Percentiles rank a stretch among this genome's conserved stretches.
Evolutionary conservation across 208 protist genomes (phyloP).

Genomic region (Naegleria gruberi): DNA sequence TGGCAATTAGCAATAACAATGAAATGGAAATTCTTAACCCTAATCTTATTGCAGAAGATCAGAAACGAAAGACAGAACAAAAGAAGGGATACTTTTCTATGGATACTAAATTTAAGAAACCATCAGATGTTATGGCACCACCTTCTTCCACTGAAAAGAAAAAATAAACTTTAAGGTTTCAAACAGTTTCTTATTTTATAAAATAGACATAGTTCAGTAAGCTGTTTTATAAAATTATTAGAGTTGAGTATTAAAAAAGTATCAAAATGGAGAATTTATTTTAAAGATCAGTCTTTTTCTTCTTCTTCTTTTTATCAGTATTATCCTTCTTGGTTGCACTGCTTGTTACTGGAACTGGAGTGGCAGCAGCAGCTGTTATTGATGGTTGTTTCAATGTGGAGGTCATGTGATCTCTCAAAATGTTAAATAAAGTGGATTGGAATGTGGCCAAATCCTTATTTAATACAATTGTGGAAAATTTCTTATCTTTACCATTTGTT

Average conservation of each 20-base stretch:
- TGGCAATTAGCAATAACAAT: not conserved
- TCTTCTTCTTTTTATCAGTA: not conserved
- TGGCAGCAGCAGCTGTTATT: not conserved
- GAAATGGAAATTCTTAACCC: not conserved
- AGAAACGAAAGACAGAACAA: not conserved
- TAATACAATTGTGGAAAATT: not conserved
- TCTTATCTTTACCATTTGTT: not conserved
- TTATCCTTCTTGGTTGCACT: not conserved
- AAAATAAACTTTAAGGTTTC: too few relatives aligned
- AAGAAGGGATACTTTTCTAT: not conserved
- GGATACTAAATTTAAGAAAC: not conserved
- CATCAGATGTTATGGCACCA: not conserved
- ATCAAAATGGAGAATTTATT: too few relatives aligned
- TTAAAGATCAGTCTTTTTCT: not conserved
- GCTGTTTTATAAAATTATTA: too few relatives aligned
- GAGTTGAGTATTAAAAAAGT: too few relatives aligned
- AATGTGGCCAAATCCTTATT: slow-evolving; percentile 4
- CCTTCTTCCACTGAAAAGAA: not conserved
- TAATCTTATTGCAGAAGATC: not conserved
- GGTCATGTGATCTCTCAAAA: not conserved
- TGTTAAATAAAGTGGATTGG: not conserved
- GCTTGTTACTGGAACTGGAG: not conserved
- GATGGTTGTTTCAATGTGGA: not conserved
- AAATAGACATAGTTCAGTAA: too few relatives aligned
- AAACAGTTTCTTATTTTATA: too few relatives aligned